Percentiles rank a stretch among this genome's conserved stretches.
These are phyloP conservation scores for Lactifluus rugatus DNA, from an alignment of 768 basidiomycete species.

Conservation along the genomic window DNA sequence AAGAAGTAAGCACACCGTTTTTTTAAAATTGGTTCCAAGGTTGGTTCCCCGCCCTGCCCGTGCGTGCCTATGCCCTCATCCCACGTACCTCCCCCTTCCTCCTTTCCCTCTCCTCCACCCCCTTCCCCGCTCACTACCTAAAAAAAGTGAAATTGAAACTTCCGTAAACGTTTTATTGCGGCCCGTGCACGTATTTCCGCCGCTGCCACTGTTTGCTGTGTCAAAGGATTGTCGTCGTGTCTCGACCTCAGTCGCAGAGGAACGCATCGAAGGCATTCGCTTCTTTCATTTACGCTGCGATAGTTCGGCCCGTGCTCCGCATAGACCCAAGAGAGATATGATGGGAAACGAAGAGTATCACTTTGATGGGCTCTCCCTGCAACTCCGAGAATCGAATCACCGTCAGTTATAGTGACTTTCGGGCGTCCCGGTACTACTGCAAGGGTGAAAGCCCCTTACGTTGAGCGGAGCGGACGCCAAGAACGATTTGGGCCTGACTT, in stretches of 20 bases:
- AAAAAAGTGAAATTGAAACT: not conserved
- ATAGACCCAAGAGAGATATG: not conserved
- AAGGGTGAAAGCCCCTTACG: not conserved
- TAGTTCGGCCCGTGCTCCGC: not conserved
- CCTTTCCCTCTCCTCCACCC: too few relatives aligned
- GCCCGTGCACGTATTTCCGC: too few relatives aligned
- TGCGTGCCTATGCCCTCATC: constrained; percentile 10
- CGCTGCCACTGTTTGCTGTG: not conserved
- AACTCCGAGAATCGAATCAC: not conserved
- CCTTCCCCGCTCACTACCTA: not conserved
- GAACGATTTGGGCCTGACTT: not conserved
- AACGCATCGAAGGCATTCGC: not conserved
- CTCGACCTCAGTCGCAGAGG: not conserved
- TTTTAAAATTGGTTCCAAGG: not conserved
- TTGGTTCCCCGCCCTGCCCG: not conserved
- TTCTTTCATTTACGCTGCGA: not conserved
- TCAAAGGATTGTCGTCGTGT: not conserved
- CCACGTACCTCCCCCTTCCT: not conserved
- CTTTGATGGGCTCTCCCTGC: not conserved
- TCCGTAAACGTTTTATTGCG: too few relatives aligned
- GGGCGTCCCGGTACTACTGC: not conserved
- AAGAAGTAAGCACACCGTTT: not conserved
- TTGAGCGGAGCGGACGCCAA: not conserved
- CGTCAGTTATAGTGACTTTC: not conserved
- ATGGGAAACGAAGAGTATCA: not conserved